Evolutionary conservation across 805 yeast genomes (phyloP).

Genomic region (Cyberlindnera samutprakarnensis): DNA sequence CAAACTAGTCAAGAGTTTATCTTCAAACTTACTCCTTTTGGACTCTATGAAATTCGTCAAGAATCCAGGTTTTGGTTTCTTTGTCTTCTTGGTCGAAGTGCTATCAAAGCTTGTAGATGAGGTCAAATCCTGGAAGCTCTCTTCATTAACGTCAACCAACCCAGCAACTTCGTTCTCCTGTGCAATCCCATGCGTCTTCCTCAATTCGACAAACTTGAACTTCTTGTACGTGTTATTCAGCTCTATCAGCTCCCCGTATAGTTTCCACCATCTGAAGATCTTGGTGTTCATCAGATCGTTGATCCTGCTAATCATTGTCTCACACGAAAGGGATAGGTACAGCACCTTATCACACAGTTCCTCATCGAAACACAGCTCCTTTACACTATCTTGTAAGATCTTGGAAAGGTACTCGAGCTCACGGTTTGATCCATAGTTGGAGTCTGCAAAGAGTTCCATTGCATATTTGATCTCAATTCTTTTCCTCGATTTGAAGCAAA

Average conservation of each 20-base stretch:
- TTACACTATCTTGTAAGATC: conserved; percentile 7
- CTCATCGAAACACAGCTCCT: conserved; percentile 18
- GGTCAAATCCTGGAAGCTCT: conserved; percentile 16
- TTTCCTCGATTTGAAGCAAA: conserved; percentile 22
- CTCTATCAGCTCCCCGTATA: conserved; percentile 33
- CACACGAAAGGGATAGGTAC: conserved; percentile 16
- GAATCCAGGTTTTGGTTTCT: conserved; percentile 22
- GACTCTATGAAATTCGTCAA: conserved; percentile 39
- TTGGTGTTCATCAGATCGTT: conserved; percentile 26
- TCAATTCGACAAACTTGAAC: conserved; percentile 17
- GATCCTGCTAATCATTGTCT: conserved; percentile 24
- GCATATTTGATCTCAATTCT: conserved; percentile 15
- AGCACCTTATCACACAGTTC: conserved; percentile 13
- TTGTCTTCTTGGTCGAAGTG: conserved; percentile 2
- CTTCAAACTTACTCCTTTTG: conserved; percentile 40
- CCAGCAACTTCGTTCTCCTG: conserved; percentile 12
- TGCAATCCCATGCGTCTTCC: conserved; percentile 3
- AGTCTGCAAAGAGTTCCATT: conserved; percentile 5
- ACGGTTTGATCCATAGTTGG: background rate
- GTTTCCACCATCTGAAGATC: conserved; percentile 38
- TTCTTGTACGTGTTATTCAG: conserved; percentile 26
- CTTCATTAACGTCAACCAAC: conserved; percentile 21
- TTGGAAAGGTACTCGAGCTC: conserved; percentile 17
- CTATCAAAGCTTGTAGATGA: conserved; percentile 14
- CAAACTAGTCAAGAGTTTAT: conserved; percentile 31